Base-by-base conservation (phyloP, 176 grass and related monocot genomes). In the Melocanna baccifera region DNA sequence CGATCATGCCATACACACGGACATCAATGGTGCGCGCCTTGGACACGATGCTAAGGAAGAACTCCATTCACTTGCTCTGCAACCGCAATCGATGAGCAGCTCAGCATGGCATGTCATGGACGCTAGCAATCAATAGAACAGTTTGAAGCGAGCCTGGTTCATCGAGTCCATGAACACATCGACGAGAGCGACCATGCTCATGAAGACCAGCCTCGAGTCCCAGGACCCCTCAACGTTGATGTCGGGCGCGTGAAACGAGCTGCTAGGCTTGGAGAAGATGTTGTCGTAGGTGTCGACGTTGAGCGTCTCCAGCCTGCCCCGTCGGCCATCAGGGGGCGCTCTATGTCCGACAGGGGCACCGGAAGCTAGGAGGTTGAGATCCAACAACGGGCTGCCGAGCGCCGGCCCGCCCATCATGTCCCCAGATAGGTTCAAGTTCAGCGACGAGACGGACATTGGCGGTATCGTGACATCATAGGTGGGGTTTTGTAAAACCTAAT, bases 91-190 rank as follows among this genome's bases (percentile, higher is more conserved):
- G 48, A 16, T 76, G 19, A 20, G 22, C 32, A 62, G 9, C 6
- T 23, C 12, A 6, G 2, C 28, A 41, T 13, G 3, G 7, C 40
- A 34, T 61, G 53, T 13, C 43, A 73, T 56, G 19, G 61, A 42
- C 0, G 2, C 0, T 19, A 47, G 28, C 7, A 70, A 80, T 67
- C 61, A 20, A 30, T 79, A 42, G 18, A 66, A 37, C 29, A 4
- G 43, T 23, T n/a, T 1, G 62, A 66, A 26, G 18, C 19, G 77
- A 8, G 62, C 14, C 0, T n/a, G 63, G 14, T 22, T 81, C n/a
- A 95, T 91, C 43, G 90, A 75, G 79, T 99, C 97, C 97, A 96
- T 94, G 91, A 99, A 94, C 57, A 99, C 79, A 26, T 99, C 89
- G 63, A 88, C 90, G 88, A 99, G 91, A 6, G 75, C 80, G 73